phyloP scores from a whole-genome alignment of 352 stramenopile species.

The Phytophthora uliginosa region DNA sequence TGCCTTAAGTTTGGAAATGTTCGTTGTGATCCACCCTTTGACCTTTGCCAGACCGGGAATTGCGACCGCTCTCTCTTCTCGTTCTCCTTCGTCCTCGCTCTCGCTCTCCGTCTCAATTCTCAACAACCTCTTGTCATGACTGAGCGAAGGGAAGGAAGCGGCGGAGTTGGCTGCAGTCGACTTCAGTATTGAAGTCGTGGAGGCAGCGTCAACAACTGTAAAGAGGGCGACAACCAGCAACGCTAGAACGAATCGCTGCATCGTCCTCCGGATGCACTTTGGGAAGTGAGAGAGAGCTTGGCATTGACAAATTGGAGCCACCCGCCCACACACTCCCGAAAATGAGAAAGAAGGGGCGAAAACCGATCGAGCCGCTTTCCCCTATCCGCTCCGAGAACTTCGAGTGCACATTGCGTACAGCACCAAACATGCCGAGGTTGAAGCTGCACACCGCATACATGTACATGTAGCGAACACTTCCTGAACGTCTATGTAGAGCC shows the following conservation, averaged over 20 bases:
- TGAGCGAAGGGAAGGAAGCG: not conserved
- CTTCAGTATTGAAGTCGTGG: not conserved
- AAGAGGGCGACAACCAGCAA: not conserved
- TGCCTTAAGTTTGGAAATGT: constrained; percentile 4
- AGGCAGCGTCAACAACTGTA: not conserved
- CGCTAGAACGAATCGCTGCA: not conserved
- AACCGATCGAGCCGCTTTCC: not conserved
- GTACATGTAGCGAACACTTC: too few species aligned
- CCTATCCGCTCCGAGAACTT: not conserved
- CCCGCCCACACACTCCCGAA: not conserved
- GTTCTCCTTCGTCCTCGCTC: too few species aligned
- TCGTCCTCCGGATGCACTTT: not conserved
- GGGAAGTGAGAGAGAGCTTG: not conserved
- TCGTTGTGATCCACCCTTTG: constrained; percentile 2
- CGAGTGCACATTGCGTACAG: too few species aligned
- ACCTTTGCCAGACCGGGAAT: not conserved
- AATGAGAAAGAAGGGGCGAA: not conserved
- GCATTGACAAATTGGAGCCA: not conserved
- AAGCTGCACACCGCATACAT: too few species aligned
- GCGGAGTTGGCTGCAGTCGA: not conserved
- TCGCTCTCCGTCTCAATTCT: not conserved
- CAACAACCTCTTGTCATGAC: constrained; percentile 8
- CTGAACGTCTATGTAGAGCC: too few species aligned
- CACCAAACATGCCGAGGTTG: too few species aligned
- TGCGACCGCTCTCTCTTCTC: not conserved